phyloP scores from a whole-genome alignment of 495 filamentous ascomycete genomes.

The Xylaria grammica region DNA sequence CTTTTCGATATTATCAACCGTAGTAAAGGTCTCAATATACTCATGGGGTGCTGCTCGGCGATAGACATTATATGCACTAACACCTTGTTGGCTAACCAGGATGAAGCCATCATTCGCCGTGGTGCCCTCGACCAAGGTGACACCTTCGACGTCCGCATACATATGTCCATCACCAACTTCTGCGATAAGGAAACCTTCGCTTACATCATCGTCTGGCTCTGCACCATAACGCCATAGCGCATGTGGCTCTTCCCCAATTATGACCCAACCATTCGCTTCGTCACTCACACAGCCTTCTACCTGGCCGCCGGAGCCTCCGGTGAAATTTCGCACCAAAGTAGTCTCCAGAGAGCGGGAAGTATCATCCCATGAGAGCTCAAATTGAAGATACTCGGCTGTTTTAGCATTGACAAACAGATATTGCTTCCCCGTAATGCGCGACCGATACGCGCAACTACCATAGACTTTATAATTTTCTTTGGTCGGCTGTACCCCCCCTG shows the following conservation, averaged over 20 bases:
- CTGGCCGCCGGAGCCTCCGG: conserved; percentile 40
- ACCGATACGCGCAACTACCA: conserved; percentile 36
- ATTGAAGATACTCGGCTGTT: conserved; percentile 42
- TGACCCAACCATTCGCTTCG: conserved; percentile 41
- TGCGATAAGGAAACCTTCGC: conserved; percentile 34
- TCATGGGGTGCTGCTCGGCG: conserved; percentile 37
- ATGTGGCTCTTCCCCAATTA: conserved; percentile 43
- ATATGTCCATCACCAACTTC: conserved; percentile 37
- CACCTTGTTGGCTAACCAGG: conserved; percentile 42
- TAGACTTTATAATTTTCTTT: conserved; percentile 34
- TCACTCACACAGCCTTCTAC: conserved; percentile 46
- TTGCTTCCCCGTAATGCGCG: conserved; percentile 33
- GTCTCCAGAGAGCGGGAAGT: conserved; percentile 32
- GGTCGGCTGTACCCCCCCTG: conserved; percentile 39
- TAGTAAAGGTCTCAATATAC: conserved; percentile 41
- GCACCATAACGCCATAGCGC: conserved; percentile 43
- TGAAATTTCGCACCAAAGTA: conserved; percentile 40
- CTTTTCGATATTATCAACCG: conserved; percentile 28
- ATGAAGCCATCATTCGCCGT: conserved; percentile 41
- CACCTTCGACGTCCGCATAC: conserved; percentile 43
- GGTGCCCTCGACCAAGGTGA: conserved; percentile 40
- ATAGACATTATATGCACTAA: conserved; percentile 45
- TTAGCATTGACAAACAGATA: conserved; percentile 48
- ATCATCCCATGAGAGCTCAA: conserved; percentile 35
- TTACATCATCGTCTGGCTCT: conserved; percentile 35